phyloP scores from a whole-genome alignment of 2,329 filamentous ascomycete species.

The Paradendryphiella salina region DNA sequence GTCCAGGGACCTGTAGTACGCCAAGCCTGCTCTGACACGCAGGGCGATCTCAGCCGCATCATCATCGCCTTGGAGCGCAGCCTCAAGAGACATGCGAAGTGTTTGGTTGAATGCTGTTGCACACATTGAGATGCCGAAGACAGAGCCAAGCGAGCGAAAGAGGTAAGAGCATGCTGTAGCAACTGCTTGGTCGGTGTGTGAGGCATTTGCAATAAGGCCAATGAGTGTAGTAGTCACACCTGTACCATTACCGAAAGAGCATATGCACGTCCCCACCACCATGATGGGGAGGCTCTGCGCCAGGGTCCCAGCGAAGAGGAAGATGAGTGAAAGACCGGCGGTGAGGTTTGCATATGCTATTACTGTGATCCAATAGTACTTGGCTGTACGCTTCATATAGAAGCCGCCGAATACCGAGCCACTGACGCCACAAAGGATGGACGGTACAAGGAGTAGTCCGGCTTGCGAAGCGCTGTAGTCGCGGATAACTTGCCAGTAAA shows the following conservation, averaged over 20 bases:
- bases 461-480: constrained; percentile 65
- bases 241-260: constrained; percentile 59
- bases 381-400: constrained; percentile 70
- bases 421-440: constrained; percentile 63
- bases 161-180: constrained; percentile 80
- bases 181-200: constrained; percentile 69
- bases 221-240: constrained; percentile 74
- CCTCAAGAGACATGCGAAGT: constrained; percentile 61
- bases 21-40: constrained; percentile 69
- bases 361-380: constrained; percentile 71
- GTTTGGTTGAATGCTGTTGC: constrained; percentile 73
- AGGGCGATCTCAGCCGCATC: constrained; percentile 68
- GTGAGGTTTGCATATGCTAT: constrained; percentile 58
- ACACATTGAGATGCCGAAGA: constrained; percentile 68
- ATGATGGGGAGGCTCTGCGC: constrained; percentile 56
- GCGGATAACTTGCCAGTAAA: constrained; percentile 76
- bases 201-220: constrained; percentile 70
- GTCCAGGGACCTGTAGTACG: constrained; percentile 68
- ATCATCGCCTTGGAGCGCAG: constrained; percentile 58
- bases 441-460: constrained; percentile 68
- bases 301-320: constrained; percentile 61
- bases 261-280: constrained; percentile 60
- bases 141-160: constrained; percentile 72
- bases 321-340: constrained; percentile 59
- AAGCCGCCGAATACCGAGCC: constrained; percentile 68